Base-by-base conservation (phyloP, 2,329 filamentous ascomycete genomes). In the Trichoderma aggressivum region DNA sequence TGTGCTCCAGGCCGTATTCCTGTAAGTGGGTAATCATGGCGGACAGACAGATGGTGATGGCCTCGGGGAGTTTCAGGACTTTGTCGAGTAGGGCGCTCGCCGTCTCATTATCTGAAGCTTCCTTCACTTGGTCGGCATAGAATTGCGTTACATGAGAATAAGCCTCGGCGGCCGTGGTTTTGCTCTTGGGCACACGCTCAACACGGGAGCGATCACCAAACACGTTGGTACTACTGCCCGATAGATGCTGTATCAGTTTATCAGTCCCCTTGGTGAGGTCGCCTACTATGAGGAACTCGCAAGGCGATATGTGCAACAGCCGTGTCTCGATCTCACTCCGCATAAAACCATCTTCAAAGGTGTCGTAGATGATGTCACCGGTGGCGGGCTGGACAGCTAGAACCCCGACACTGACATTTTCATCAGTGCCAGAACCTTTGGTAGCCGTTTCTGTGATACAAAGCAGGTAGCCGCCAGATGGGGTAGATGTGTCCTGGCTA, bases 321-420 rank as follows among this genome's bases (percentile, higher is more conserved):
- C 96, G 86, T 0, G 96, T 99, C 82, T 99, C 96, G 39, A 99
- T 92, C 79, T 99, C 96, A 76, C 91, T 94, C 62, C 96, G 88
- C 95, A 99, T 97, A 82, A 98, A 98, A 2, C 95, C 94, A 77
- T 99, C 96, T 76, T 98, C 94, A 76, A 99, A 99, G 72, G 91
- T 90, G 78, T 99, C 96, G 77, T 98, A 97, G 70, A 98, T 92
- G 76, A 99, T 94, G 79, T 98, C 95, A 70, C 96, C 96, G 0
- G 96, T 99, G 1, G 94, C 92, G 10, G 96, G 96, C 77, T 99
- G 96, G 5, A 99, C 96, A 30, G 96, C 96, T 26, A 99, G 86
- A 71, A 99, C 89, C 1, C 96, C 96, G 28, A 98, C 91, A 70
- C 96, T 89, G 1, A 98, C 95, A 77, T 93, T 97, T 79, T 99